Conservation (phyloP, 1,284 basidiomycete genomes). For the Ganoderma multipileum region DNA sequence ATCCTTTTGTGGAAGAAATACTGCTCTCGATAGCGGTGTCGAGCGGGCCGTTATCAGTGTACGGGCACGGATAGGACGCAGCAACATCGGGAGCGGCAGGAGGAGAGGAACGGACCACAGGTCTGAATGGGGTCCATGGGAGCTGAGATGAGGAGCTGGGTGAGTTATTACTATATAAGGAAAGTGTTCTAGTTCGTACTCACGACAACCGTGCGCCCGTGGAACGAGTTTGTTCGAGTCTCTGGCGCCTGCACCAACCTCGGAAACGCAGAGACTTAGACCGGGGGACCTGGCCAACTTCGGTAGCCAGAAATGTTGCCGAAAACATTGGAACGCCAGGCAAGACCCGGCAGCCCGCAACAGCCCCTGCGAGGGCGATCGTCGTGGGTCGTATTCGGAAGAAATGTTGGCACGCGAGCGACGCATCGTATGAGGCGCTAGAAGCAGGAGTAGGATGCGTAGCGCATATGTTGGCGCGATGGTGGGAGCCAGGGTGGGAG, state of each 20-base stretch:
- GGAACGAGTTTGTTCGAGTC: constrained; percentile 18
- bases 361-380: neutral
- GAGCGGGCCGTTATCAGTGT: constrained; percentile 28
- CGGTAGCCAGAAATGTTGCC: constrained; percentile 17
- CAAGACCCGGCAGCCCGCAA: neutral
- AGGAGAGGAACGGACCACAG: constrained; percentile 15
- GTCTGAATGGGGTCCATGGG: constrained; percentile 22
- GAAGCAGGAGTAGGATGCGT: constrained; percentile 7
- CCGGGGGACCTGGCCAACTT: constrained; percentile 15
- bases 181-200: constrained; percentile 21
- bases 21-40: constrained; percentile 13
- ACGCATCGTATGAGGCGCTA: constrained; percentile 1
- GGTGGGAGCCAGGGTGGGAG: constrained; percentile 10
- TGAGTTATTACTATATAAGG: constrained; percentile 21
- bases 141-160: constrained; percentile 24
- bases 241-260: constrained; percentile 25
- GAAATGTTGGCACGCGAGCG: neutral
- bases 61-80: constrained; percentile 19
- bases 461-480: neutral
- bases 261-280: constrained; percentile 13
- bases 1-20: neutral
- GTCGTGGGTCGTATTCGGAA: neutral
- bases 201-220: constrained; percentile 22
- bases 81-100: constrained; percentile 2
- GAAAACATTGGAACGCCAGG: neutral